Percentiles rank a stretch among this genome's conserved stretches.
phyloP scores from a whole-genome alignment of 2,329 filamentous ascomycete genomes.

The Metarhizium brunneum region DNA sequence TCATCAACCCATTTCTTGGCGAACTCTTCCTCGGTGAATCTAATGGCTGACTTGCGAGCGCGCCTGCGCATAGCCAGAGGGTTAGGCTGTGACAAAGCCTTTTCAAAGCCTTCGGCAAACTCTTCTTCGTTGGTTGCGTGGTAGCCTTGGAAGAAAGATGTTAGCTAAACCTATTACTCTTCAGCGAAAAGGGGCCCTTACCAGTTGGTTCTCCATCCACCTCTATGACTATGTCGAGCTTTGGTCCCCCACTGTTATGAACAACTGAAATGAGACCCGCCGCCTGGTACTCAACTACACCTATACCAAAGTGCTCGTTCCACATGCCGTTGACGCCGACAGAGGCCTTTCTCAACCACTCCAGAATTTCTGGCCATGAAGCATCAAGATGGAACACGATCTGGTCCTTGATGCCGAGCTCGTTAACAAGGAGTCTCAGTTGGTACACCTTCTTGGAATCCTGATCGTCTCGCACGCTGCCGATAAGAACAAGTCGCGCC shows the following conservation, averaged over 20 bases:
- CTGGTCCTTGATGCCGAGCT: slow-evolving; percentile 72
- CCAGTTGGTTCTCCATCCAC: slow-evolving; percentile 71
- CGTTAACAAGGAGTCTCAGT: slow-evolving; percentile 74
- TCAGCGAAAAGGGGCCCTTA: slow-evolving; percentile 28
- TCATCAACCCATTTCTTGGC: slow-evolving; percentile 66
- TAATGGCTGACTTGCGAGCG: slow-evolving; percentile 66
- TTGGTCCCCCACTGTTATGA: slow-evolving; percentile 87
- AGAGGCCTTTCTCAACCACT: slow-evolving; percentile 65
- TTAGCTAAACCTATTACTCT: background rate
- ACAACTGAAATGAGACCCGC: slow-evolving; percentile 89
- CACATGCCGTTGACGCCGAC: slow-evolving; percentile 98
- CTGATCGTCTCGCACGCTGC: slow-evolving; percentile 78
- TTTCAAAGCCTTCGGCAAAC: slow-evolving; percentile 72
- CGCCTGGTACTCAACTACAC: slow-evolving; percentile 95
- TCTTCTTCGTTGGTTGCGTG: slow-evolving; percentile 70
- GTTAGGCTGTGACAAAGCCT: slow-evolving; percentile 64
- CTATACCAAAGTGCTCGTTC: slow-evolving; percentile 99
- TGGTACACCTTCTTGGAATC: slow-evolving; percentile 82
- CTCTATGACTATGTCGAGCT: slow-evolving; percentile 81
- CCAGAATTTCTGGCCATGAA: slow-evolving; percentile 76
- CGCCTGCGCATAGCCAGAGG: slow-evolving; percentile 65
- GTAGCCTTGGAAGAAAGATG: slow-evolving; percentile 49
- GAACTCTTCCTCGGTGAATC: slow-evolving; percentile 87
- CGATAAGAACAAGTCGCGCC: slow-evolving; percentile 72
- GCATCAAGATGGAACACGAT: slow-evolving; percentile 88